Conservation (phyloP, 306 rosid species). For the Quercus mongolica region DNA sequence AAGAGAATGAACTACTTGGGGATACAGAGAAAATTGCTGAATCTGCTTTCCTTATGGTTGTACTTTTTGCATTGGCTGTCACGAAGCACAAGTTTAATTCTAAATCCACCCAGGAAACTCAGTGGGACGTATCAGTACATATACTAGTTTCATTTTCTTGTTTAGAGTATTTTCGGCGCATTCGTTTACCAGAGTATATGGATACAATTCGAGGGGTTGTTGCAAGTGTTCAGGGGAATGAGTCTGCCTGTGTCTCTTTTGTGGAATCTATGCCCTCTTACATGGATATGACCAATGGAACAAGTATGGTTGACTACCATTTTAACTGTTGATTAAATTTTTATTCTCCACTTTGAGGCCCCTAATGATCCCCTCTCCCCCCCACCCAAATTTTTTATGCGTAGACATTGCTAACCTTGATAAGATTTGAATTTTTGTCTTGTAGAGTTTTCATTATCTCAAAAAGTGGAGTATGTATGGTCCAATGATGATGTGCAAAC, state of each 20-base stretch:
- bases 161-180: slow-evolving; percentile 80
- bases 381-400: background rate
- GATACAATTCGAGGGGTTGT: slow-evolving; percentile 81
- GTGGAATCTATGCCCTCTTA: slow-evolving; percentile 77
- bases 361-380: background rate
- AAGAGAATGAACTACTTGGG: slow-evolving; percentile 44
- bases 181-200: slow-evolving; percentile 89
- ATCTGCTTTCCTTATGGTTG: slow-evolving; percentile 89
- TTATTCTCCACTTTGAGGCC: background rate
- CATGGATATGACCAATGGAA: slow-evolving; percentile 61
- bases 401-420: background rate
- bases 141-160: slow-evolving; percentile 82
- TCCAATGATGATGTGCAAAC: slow-evolving; percentile 84
- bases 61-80: slow-evolving; percentile 74
- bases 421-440: slow-evolving; percentile 11
- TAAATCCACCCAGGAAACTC: slow-evolving; percentile 45
- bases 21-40: slow-evolving; percentile 73
- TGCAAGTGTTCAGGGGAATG: slow-evolving; percentile 72
- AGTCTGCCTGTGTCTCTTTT: slow-evolving; percentile 57
- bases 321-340: background rate
- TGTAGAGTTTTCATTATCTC: slow-evolving; percentile 32
- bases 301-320: slow-evolving; percentile 42
- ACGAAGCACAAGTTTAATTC: slow-evolving; percentile 68
- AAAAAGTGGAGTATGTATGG: slow-evolving; percentile 64
- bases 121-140: slow-evolving; percentile 48